Percentiles rank a stretch among this genome's conserved stretches.
phyloP scores from a whole-genome alignment of 768 basidiomycete genomes.

The Phlebiopsis gigantea region DNA sequence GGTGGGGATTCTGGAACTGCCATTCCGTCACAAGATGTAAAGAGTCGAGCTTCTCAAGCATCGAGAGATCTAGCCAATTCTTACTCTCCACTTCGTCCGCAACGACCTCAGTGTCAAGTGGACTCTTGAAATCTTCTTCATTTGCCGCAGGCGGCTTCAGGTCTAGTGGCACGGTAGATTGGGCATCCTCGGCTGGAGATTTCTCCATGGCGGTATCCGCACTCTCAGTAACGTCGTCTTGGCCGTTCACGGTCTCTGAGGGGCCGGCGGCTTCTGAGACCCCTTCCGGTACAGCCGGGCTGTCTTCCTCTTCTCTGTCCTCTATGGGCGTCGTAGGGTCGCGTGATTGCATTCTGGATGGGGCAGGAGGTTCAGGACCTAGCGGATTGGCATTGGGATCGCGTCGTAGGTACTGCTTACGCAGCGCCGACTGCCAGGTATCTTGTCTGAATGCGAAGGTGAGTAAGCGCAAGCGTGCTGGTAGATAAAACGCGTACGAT shows the following conservation, averaged over 20 bases:
- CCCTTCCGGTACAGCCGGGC: background rate
- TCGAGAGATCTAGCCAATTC: slow-evolving; percentile 68
- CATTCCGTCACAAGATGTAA: slow-evolving; percentile 74
- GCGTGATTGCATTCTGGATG: slow-evolving; percentile 16
- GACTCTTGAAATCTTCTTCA: background rate
- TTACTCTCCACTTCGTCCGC: slow-evolving; percentile 26
- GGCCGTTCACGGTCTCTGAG: background rate
- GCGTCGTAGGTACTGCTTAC: slow-evolving; percentile 73
- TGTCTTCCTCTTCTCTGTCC: slow-evolving; percentile 9
- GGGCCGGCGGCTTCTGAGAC: background rate
- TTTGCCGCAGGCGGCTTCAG: background rate
- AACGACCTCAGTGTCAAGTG: background rate
- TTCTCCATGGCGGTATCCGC: background rate
- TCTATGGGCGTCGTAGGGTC: slow-evolving; percentile 19
- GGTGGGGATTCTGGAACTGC: slow-evolving; percentile 78
- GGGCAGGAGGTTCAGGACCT: slow-evolving; percentile 47
- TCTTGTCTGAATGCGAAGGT: slow-evolving; percentile 44
- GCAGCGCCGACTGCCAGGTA: slow-evolving; percentile 75
- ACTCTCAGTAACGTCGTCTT: slow-evolving; percentile 16
- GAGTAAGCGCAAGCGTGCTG: background rate
- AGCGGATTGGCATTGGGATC: slow-evolving; percentile 69
- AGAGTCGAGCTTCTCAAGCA: slow-evolving; percentile 70
- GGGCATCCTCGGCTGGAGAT: background rate
- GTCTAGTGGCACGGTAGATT: background rate
- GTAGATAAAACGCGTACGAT: slow-evolving; percentile 41